phyloP scores from a whole-genome alignment of 2,329 filamentous ascomycete genomes.

The Blastomyces parvus region DNA sequence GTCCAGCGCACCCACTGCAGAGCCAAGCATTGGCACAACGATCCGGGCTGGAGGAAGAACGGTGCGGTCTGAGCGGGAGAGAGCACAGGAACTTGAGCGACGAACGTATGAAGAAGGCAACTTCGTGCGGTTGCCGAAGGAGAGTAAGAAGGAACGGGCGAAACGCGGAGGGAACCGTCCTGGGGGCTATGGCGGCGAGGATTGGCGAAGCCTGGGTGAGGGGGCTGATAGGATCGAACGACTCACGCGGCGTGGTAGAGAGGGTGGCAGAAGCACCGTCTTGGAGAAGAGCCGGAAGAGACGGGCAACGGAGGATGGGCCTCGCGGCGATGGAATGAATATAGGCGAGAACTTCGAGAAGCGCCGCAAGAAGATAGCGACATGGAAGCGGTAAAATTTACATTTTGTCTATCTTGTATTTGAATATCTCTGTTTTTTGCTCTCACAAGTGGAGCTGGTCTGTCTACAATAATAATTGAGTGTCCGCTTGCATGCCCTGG shows the following conservation, averaged over 20 bases:
- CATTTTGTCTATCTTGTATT: neutral
- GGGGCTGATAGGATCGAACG: constrained; percentile 78
- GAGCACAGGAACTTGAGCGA: constrained; percentile 67
- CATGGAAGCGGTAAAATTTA: constrained; percentile 26
- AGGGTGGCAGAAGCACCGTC: constrained; percentile 39
- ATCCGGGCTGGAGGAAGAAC: constrained; percentile 70
- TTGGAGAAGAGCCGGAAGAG: constrained; percentile 83
- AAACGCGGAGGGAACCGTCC: constrained; percentile 46
- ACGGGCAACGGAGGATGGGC: constrained; percentile 59
- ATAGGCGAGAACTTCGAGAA: constrained; percentile 55
- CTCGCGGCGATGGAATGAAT: constrained; percentile 51
- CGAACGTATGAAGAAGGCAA: constrained; percentile 86
- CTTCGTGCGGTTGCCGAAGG: constrained; percentile 74
- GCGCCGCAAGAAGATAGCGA: constrained; percentile 36
- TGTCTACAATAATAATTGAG: neutral
- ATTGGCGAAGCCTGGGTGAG: constrained; percentile 78
- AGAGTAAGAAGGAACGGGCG: constrained; percentile 75
- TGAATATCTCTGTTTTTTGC: neutral
- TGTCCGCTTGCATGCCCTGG: neutral
- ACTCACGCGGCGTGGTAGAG: constrained; percentile 62
- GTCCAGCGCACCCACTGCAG: constrained; percentile 66
- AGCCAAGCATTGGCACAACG: constrained; percentile 86
- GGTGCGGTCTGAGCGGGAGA: constrained; percentile 66
- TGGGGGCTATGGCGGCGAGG: constrained; percentile 76
- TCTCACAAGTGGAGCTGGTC: neutral